A percentile compares a stretch with the other conserved stretches of the same genome.
These are phyloP conservation scores for Botrytis paeoniae DNA, from an alignment of 2,329 filamentous ascomycete species.

Conservation along the genomic window DNA sequence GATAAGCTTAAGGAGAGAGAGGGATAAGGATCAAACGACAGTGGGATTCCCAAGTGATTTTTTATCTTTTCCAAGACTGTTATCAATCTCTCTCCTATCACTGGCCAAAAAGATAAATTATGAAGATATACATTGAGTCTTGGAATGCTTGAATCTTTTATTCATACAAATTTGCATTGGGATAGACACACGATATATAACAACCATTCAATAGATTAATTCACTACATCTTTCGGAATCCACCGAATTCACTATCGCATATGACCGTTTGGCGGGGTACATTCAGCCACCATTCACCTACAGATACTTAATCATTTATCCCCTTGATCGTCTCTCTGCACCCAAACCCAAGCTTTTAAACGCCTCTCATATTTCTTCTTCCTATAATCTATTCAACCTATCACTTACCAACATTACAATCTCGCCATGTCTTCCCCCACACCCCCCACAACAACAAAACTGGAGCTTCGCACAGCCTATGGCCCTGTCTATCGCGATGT, in stretches of 20 bases:
- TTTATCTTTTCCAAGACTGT: not conserved
- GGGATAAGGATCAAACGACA: not conserved
- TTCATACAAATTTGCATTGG: not conserved
- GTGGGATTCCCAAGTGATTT: not conserved
- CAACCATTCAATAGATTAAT: not conserved
- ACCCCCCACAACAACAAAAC: slow-evolving; percentile 38
- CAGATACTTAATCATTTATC: not conserved
- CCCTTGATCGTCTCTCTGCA: not conserved
- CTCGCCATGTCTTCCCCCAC: slow-evolving; percentile 8
- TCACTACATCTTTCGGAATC: not conserved
- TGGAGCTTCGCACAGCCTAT: slow-evolving; percentile 46
- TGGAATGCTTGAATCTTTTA: not conserved
- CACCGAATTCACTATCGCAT: not conserved
- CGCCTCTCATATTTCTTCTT: not conserved
- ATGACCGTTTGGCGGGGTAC: slow-evolving; percentile 1
- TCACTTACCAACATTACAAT: not conserved
- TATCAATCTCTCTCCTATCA: not conserved
- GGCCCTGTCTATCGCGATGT: slow-evolving; percentile 46
- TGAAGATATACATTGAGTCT: not conserved
- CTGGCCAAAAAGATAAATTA: not conserved
- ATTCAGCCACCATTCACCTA: not conserved
- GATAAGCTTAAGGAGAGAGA: not conserved
- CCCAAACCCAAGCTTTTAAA: not conserved
- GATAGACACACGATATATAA: not conserved
- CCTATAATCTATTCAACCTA: not conserved